Evolutionary conservation across 2,329 filamentous ascomycete genomes (phyloP).

Genomic region (Aspergillus alliaceus): DNA sequence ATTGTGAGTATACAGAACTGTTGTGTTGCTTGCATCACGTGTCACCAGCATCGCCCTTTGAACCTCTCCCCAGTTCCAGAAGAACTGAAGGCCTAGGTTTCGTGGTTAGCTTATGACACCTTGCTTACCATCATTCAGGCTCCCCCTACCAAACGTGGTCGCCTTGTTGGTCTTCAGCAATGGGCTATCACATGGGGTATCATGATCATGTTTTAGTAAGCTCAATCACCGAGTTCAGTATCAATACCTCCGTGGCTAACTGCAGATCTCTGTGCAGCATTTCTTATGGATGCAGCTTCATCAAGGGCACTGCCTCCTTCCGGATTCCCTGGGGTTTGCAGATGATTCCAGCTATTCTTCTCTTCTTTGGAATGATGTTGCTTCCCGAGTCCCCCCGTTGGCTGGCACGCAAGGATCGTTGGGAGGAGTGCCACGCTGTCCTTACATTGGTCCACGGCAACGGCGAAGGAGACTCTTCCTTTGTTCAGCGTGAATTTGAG

Average conservation of each 20-base stretch:
- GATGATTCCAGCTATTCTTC: conserved; percentile 60
- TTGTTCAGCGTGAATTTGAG: conserved; percentile 67
- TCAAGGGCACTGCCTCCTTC: conserved; percentile 60
- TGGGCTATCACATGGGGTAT: conserved; percentile 74
- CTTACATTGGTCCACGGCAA: conserved; percentile 61
- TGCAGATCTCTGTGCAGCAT: conserved; percentile 39
- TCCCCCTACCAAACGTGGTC: conserved; percentile 54
- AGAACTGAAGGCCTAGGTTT: conserved; percentile 47
- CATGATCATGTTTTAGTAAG: conserved; percentile 65
- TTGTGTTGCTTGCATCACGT: too few species aligned
- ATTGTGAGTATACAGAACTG: conserved; percentile 56
- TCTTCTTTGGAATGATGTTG: conserved; percentile 54
- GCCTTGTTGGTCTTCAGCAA: conserved; percentile 70
- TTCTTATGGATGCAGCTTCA: conserved; percentile 61
- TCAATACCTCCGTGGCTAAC: background rate
- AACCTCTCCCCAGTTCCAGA: too few species aligned
- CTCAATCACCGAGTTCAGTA: conserved; percentile 57
- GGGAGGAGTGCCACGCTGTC: conserved; percentile 53
- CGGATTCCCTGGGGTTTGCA: conserved; percentile 67
- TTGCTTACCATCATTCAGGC: conserved; percentile 42
- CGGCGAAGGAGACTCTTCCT: conserved; percentile 63
- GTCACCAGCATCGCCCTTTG: too few species aligned
- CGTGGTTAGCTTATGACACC: conserved; percentile 45
- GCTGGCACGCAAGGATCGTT: conserved; percentile 62
- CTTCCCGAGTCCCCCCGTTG: conserved; percentile 62